phyloP scores from a whole-genome alignment of 257 asterid species.

The Forsythia suspensa region DNA sequence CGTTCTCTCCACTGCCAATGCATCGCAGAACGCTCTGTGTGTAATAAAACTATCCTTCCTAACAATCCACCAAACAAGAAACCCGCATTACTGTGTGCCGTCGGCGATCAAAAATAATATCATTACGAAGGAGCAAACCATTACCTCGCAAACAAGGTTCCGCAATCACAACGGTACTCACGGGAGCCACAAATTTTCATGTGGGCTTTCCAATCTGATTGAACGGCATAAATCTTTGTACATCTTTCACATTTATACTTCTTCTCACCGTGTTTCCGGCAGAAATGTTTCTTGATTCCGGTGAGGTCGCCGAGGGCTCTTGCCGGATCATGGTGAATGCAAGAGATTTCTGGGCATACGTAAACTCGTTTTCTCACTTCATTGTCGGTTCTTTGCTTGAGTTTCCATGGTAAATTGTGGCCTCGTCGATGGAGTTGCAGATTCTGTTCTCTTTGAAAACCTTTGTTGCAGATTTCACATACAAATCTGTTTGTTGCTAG shows the following conservation, averaged over 20 bases:
- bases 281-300: constrained; percentile 85
- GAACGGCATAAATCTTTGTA: constrained; percentile 80
- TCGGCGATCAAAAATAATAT: neutral
- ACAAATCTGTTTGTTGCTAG: constrained; percentile 81
- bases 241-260: constrained; percentile 83
- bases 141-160: constrained; percentile 85
- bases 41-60: constrained; percentile 93
- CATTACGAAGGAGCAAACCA: neutral
- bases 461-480: constrained; percentile 92
- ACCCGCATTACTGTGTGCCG: neutral
- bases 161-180: constrained; percentile 89
- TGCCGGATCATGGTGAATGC: constrained; percentile 77
- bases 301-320: constrained; percentile 93
- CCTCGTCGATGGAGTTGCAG: constrained; percentile 91
- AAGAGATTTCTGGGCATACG: constrained; percentile 72
- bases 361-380: constrained; percentile 71
- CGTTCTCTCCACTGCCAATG: constrained; percentile 77
- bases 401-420: constrained; percentile 95
- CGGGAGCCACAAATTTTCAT: constrained; percentile 89
- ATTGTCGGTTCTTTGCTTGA: constrained; percentile 57
- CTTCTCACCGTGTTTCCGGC: constrained; percentile 93
- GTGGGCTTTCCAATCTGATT: constrained; percentile 93
- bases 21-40: constrained; percentile 91
- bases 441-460: constrained; percentile 92
- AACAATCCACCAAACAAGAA: constrained; percentile 4